Conservation (phyloP, 1,284 basidiomycete genomes). For the Pyrrhoderma noxium region DNA sequence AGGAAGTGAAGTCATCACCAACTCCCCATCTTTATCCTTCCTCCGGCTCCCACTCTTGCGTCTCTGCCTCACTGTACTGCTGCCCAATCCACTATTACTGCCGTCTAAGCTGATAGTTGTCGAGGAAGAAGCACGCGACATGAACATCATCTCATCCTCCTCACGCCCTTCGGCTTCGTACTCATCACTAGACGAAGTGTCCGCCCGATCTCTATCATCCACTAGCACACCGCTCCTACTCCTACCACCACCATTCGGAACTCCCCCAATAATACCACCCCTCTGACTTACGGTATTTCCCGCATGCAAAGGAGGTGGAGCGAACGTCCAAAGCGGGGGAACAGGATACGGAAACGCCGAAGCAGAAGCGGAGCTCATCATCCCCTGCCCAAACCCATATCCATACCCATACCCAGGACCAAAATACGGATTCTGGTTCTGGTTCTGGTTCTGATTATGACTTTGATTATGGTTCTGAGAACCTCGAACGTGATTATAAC, state of each 20-base stretch:
- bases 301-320: constrained; percentile 3
- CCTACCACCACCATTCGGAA: neutral
- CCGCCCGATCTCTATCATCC: neutral
- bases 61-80: neutral
- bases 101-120: neutral
- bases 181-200: neutral
- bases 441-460: neutral
- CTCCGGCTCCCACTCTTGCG: neutral
- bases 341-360: constrained; percentile 9
- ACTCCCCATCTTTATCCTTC: constrained; percentile 22
- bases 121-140: constrained; percentile 7
- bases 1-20: constrained; percentile 2
- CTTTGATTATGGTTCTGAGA: neutral
- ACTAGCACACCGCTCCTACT: neutral
- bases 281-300: constrained; percentile 1
- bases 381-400: neutral
- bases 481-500: neutral
- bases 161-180: constrained; percentile 6
- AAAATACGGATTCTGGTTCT: neutral
- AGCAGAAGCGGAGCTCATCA: neutral
- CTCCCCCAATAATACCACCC: constrained; percentile 1
- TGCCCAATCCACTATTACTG: neutral
- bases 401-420: neutral
- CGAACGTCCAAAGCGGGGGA: neutral
- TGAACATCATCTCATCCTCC: constrained; percentile 12